These are phyloP conservation scores for Blastobotrys parvus DNA, from an alignment of 805 yeast genomes.

Conservation along the genomic window DNA sequence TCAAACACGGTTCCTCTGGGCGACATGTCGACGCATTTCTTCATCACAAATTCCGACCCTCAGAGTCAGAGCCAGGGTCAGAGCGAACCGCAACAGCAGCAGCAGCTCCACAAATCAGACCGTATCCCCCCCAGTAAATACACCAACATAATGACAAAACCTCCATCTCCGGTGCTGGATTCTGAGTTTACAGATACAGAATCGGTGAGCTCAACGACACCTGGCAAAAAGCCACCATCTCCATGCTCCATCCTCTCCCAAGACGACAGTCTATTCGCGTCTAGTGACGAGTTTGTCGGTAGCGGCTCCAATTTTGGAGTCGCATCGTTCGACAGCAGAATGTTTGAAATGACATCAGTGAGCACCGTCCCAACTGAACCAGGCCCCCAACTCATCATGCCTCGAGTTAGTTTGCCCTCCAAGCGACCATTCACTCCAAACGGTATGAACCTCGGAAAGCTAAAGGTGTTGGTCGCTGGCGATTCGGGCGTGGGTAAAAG, in stretches of 20 bases:
- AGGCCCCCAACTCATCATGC: slow-evolving; percentile 18
- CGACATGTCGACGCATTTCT: no score
- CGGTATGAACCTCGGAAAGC: slow-evolving; percentile 21
- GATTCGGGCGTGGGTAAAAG: slow-evolving; percentile 85
- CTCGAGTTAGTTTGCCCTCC: slow-evolving; percentile 16
- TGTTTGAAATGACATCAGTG: no score
- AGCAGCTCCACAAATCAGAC: no score
- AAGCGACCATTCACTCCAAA: slow-evolving; percentile 18
- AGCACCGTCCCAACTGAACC: no score
- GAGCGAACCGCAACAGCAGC: no score
- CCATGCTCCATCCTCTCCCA: not conserved
- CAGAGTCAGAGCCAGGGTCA: no score
- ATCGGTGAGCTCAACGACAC: not conserved
- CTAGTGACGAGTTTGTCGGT: not conserved
- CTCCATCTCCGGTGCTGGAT: not conserved
- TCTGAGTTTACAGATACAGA: not conserved
- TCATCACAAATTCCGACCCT: slow-evolving; percentile 10
- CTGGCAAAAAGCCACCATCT: not conserved
- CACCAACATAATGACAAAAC: no score
- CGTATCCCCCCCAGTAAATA: no score
- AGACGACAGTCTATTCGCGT: not conserved
- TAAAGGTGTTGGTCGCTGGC: slow-evolving; percentile 59
- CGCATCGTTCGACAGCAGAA: no score
- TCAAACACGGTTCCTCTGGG: no score
- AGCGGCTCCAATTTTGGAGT: no score